Percentiles rank a stretch among this genome's conserved stretches.
Evolutionary conservation across 2,329 filamentous ascomycete genomes (phyloP).

Genomic region (Pyrenochaeta sp.): DNA sequence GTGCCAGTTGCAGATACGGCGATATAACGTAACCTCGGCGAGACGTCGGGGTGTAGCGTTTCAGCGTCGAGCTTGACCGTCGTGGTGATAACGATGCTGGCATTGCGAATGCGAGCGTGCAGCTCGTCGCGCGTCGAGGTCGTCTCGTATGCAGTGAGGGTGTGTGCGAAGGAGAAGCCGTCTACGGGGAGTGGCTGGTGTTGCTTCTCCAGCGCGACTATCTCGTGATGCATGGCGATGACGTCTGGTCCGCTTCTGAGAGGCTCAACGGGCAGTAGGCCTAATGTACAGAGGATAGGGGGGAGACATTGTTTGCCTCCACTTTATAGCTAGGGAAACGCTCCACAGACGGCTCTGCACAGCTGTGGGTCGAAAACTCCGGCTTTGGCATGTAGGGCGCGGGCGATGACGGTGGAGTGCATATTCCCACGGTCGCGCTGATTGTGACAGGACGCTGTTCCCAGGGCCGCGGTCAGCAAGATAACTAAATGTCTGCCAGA

Average conservation of each 20-base stretch:
- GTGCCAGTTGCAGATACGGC: slow-evolving; percentile 57
- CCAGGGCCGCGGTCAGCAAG: too few species aligned
- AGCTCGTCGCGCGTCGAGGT: slow-evolving; percentile 41
- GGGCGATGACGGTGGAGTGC: too few species aligned
- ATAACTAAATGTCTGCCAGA: too few species aligned
- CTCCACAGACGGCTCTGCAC: too few species aligned
- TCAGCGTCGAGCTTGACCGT: slow-evolving; percentile 51
- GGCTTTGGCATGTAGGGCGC: too few species aligned
- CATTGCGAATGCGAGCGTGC: slow-evolving; percentile 52
- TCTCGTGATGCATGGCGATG: slow-evolving; percentile 50
- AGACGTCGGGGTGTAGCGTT: slow-evolving; percentile 45
- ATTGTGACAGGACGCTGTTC: too few species aligned
- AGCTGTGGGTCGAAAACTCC: too few species aligned
- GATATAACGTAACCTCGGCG: slow-evolving; percentile 55
- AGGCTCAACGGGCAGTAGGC: background rate
- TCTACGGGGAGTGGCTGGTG: slow-evolving; percentile 49
- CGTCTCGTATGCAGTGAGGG: slow-evolving; percentile 48
- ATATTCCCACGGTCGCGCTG: too few species aligned
- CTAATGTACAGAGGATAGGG: background rate
- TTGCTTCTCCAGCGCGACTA: slow-evolving; percentile 56
- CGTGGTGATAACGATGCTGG: slow-evolving; percentile 56
- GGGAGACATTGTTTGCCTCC: background rate
- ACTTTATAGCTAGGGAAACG: too few species aligned
- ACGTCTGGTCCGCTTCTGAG: slow-evolving; percentile 13
- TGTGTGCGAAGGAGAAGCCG: slow-evolving; percentile 54